phyloP scores from a whole-genome alignment of 2,329 filamentous ascomycete genomes.

The Microsporum canis region DNA sequence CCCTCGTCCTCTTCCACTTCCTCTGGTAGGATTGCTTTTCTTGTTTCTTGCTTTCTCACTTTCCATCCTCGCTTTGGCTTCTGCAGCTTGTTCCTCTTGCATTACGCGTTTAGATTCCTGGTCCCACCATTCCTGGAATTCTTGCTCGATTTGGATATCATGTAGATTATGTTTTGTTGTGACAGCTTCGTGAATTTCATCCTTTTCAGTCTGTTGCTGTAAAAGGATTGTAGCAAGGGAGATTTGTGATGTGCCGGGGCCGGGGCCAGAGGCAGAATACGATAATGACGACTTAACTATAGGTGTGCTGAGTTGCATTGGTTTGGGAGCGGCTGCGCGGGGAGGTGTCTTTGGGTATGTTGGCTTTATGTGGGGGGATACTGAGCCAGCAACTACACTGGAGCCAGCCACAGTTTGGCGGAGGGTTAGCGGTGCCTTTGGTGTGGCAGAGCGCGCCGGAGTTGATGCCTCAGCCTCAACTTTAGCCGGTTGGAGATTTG shows the following conservation, averaged over 20 bases:
- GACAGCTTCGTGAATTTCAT: conserved; percentile 67
- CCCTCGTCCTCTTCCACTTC: conserved; percentile 10
- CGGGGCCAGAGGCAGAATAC: conserved; percentile 25
- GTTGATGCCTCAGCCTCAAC: not conserved
- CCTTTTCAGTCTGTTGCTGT: conserved; percentile 75
- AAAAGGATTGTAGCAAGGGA: conserved; percentile 82
- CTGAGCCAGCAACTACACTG: not conserved
- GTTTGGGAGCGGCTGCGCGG: conserved; percentile 10
- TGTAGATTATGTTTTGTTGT: conserved; percentile 73
- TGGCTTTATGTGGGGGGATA: conserved; percentile 5
- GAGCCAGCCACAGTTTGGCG: conserved; percentile 47
- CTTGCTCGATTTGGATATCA: conserved; percentile 94
- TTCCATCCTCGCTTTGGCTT: conserved; percentile 22
- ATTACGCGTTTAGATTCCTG: conserved; percentile 64
- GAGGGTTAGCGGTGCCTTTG: conserved; percentile 47
- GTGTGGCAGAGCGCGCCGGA: conserved; percentile 13
- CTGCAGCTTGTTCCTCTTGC: conserved; percentile 43
- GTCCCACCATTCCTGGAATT: conserved; percentile 95
- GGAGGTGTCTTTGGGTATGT: conserved; percentile 3
- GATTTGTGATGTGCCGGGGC: conserved; percentile 27
- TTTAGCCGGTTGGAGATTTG: conserved; percentile 16
- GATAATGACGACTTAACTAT: conserved; percentile 13
- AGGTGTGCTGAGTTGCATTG: not conserved
- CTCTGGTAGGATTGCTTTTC: not conserved
- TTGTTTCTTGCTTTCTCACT: conserved; percentile 8